These are phyloP conservation scores for Naganishia kalamii DNA, from an alignment of 768 basidiomycete genomes.

Conservation along the genomic window DNA sequence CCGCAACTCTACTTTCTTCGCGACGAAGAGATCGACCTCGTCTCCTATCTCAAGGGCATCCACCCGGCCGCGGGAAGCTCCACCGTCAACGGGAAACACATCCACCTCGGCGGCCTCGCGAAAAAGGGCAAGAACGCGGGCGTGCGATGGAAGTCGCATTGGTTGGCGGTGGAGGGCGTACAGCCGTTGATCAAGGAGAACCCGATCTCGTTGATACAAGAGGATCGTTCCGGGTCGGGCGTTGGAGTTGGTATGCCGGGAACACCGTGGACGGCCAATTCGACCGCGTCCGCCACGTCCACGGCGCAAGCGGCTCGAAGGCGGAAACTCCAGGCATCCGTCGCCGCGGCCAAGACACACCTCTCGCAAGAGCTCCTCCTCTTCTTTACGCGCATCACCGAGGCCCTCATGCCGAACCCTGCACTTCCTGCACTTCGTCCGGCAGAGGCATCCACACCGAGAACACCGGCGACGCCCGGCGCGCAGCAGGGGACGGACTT, in stretches of 20 bases:
- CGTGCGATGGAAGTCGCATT: conserved; percentile 62
- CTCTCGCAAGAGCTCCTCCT: conserved; percentile 88
- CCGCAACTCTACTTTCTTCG: conserved; percentile 72
- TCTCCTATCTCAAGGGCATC: conserved; percentile 65
- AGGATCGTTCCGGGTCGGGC: conserved; percentile 2
- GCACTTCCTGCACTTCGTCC: conserved; percentile 3
- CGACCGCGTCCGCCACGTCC: neutral
- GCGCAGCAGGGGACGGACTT: conserved; percentile 17
- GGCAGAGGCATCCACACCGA: neutral
- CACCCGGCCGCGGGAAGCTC: conserved; percentile 33
- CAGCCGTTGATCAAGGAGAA: conserved; percentile 96
- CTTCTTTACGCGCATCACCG: conserved; percentile 85
- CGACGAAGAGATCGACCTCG: conserved; percentile 96
- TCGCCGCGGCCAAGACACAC: conserved; percentile 67
- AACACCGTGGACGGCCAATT: neutral
- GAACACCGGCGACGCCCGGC: neutral
- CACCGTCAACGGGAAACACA: conserved; percentile 12
- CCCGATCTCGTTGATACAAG: conserved; percentile 51
- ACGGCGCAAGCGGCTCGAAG: neutral
- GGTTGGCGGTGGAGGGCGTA: conserved; percentile 96
- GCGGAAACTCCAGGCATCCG: neutral
- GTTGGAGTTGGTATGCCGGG: neutral
- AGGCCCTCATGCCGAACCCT: conserved; percentile 61
- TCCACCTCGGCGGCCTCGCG: conserved; percentile 5
- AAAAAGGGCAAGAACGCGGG: conserved; percentile 32